Evolutionary conservation across 176 grass and related monocot species (phyloP).

Genomic region (Eleusine indica): DNA sequence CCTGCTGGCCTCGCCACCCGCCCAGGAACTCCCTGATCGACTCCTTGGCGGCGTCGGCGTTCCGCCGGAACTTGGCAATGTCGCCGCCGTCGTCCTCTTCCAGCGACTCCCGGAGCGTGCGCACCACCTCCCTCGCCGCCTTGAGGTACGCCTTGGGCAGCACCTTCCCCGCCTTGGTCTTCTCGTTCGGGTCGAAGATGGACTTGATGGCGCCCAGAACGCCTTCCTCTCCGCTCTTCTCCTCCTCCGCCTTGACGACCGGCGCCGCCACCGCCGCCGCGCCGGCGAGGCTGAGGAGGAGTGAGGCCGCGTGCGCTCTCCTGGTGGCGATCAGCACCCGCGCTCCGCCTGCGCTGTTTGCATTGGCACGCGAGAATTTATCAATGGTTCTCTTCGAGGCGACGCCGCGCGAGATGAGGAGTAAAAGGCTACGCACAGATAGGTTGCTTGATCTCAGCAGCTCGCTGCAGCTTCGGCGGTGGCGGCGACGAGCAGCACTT

Average conservation of each 20-base stretch:
- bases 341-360: slow-evolving; percentile 73
- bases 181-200: slow-evolving; percentile 82
- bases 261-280: neutral
- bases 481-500: slow-evolving; percentile 39
- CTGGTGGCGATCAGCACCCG: slow-evolving; percentile 36
- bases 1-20: slow-evolving; percentile 68
- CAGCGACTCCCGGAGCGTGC: slow-evolving; percentile 86
- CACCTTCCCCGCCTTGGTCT: slow-evolving; percentile 78
- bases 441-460: neutral
- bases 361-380: slow-evolving; percentile 26
- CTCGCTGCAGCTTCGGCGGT: slow-evolving; percentile 22
- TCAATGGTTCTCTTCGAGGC: neutral
- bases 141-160: slow-evolving; percentile 92
- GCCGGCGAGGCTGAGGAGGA: slow-evolving; percentile 39
- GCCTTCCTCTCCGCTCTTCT: slow-evolving; percentile 24
- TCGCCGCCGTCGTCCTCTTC: slow-evolving; percentile 61
- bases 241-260: slow-evolving; percentile 50
- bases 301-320: slow-evolving; percentile 41
- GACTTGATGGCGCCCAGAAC: slow-evolving; percentile 74
- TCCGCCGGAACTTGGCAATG: slow-evolving; percentile 71
- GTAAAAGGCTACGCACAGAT: slow-evolving; percentile 16
- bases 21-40: slow-evolving; percentile 82
- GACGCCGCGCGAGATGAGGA: neutral
- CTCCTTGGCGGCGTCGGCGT: slow-evolving; percentile 81
- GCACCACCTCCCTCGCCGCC: slow-evolving; percentile 85